Base-by-base conservation (phyloP, 441 rosid species). In the Cnidoscolus chayamansa region DNA sequence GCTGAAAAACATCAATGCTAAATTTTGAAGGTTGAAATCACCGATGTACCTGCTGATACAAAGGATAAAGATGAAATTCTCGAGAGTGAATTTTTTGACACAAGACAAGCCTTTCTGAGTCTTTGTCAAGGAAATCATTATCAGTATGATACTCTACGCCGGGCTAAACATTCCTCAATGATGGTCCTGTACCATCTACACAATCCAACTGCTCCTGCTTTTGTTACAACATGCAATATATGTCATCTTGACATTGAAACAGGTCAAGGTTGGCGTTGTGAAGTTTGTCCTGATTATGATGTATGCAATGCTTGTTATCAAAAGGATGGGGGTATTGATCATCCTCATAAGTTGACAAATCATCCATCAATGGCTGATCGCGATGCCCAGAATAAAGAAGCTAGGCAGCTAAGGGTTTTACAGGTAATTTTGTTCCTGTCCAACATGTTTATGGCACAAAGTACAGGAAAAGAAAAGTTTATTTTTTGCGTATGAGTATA, bases 251-350 rank as follows among this genome's bases (percentile, higher is more conserved):
- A 96, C 84, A 91, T 96, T 74, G 98, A 96, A 87, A 86, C 93
- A 10, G 99, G 99, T 85, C 98, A 96, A 84, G 98, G 99, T 71
- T 96, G 99, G 99, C 96, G 89, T 37, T 96, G 99, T 80, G 99
- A 96, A 84, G 87, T 93, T 76, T 96, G 99, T 78, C 97, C 98
- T 4, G 98, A 96, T 77, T 96, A 89, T 82, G 98, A 96, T 83
- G 91, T 96, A 64, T 96, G 99, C 82, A 92, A 93, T 75, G 53
- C 84, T 59, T 96, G 99, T 81, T 92, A 93, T 77, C 86, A 79
- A 72, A 93, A 93, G 82, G 96, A 92, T 77, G 96, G 91, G 43
- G 92, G 92, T 71, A 80, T 88, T 87, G 95, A 90, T 81, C 99
- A 96, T 86, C 99, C 98, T 83, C 99, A 96, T 82, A 90, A 91